phyloP scores from a whole-genome alignment of 2,329 filamentous ascomycete species.

The Arthroderma uncinatum region DNA sequence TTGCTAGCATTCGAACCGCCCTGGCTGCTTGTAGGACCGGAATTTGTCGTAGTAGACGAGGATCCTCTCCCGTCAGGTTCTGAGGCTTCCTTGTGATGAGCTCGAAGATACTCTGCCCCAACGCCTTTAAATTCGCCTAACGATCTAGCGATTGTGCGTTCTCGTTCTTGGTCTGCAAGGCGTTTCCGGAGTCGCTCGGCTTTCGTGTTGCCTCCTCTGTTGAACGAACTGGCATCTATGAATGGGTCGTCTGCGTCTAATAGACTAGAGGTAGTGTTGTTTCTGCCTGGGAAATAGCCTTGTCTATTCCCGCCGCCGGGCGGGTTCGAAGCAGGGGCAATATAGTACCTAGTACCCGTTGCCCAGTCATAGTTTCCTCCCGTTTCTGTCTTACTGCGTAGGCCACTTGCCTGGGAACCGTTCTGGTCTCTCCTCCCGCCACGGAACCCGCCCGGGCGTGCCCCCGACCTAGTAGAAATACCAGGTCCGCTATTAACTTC shows the following conservation, averaged over 20 bases:
- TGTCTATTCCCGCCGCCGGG: not conserved
- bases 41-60: constrained; percentile 7
- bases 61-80: not conserved
- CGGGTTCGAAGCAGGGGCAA: constrained; percentile 27
- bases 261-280: constrained; percentile 29
- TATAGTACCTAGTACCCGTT: constrained; percentile 37
- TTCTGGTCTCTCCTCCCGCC: constrained; percentile 17
- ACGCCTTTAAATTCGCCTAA: constrained; percentile 28
- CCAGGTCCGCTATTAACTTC: constrained; percentile 64
- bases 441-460: constrained; percentile 16
- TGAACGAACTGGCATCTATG: constrained; percentile 26
- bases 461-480: constrained; percentile 28
- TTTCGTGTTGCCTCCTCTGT: constrained; percentile 32
- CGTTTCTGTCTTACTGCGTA: constrained; percentile 25
- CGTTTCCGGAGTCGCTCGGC: constrained; percentile 34
- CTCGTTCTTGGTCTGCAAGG: constrained; percentile 33
- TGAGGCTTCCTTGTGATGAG: constrained; percentile 19
- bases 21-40: not conserved
- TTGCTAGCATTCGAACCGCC: not conserved
- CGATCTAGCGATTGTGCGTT: constrained; percentile 35
- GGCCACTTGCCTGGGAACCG: constrained; percentile 17
- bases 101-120: constrained; percentile 37
- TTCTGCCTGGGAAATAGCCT: not conserved
- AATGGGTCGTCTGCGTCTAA: constrained; percentile 36
- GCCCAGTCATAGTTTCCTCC: constrained; percentile 29